Evolutionary conservation across 2,329 filamentous ascomycete species (phyloP).

Genomic region (Arthrobotrys megalospora): DNA sequence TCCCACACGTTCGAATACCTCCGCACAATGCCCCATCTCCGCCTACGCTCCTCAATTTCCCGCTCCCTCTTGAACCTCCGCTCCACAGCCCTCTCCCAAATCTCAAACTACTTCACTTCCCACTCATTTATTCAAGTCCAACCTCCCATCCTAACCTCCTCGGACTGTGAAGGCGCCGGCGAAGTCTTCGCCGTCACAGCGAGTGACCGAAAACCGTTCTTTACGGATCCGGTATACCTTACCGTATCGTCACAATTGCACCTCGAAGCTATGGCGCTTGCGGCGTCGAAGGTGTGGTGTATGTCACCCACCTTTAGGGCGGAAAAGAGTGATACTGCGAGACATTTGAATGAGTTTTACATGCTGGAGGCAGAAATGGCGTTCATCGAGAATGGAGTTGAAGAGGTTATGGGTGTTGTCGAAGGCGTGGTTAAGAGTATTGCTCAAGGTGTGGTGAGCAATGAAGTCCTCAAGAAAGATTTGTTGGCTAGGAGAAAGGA

Average conservation of each 20-base stretch:
- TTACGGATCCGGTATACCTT: conserved; percentile 88
- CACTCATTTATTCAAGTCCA: conserved; percentile 85
- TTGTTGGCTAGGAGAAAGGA: conserved; percentile 66
- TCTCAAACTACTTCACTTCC: conserved; percentile 82
- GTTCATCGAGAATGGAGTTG: conserved; percentile 78
- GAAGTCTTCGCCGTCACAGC: conserved; percentile 80
- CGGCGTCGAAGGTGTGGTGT: conserved; percentile 92
- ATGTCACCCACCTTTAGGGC: conserved; percentile 94
- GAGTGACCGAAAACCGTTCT: conserved; percentile 75
- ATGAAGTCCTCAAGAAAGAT: conserved; percentile 64
- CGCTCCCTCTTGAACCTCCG: conserved; percentile 84
- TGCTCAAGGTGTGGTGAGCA: conserved; percentile 68
- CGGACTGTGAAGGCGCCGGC: conserved; percentile 95
- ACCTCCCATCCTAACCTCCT: conserved; percentile 93
- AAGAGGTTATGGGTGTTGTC: conserved; percentile 81
- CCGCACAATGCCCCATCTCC: conserved; percentile 88
- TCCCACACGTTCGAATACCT: conserved; percentile 92
- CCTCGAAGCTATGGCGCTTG: conserved; percentile 89
- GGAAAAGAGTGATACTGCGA: conserved; percentile 90
- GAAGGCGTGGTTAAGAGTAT: conserved; percentile 81
- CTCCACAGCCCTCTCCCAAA: conserved; percentile 81
- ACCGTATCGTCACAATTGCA: conserved; percentile 96
- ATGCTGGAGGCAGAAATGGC: conserved; percentile 95
- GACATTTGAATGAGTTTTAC: conserved; percentile 97
- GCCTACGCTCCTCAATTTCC: conserved; percentile 84